Evolutionary conservation across 2,329 filamentous ascomycete genomes (phyloP).

Genomic region (Zelopaecilomyces penicillatus): DNA sequence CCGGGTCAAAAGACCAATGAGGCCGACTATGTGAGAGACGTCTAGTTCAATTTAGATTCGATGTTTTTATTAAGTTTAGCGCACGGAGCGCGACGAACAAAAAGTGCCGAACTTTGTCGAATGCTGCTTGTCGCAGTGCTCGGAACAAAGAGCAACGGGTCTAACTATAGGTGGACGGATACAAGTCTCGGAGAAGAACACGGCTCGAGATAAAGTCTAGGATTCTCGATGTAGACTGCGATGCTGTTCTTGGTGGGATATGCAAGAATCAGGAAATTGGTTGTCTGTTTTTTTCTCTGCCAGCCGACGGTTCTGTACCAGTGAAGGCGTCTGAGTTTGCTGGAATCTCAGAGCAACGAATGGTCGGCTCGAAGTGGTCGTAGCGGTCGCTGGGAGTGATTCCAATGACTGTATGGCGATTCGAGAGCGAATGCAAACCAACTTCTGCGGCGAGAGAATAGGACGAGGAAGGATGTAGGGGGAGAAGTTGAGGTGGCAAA

Average conservation of each 20-base stretch:
- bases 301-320: constrained; percentile 43
- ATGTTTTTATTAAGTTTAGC: constrained; percentile 1
- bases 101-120: neutral
- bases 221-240: no score
- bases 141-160: no score
- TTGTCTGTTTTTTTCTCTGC: constrained; percentile 13
- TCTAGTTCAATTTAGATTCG: neutral
- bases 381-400: constrained; percentile 14
- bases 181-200: no score
- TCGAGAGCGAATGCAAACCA: constrained; percentile 21
- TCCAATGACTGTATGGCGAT: constrained; percentile 3
- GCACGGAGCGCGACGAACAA: constrained; percentile 4
- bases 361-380: constrained; percentile 27
- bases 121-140: no score
- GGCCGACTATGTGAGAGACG: neutral
- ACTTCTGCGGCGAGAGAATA: constrained; percentile 27
- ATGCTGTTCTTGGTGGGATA: no score
- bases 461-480: constrained; percentile 19
- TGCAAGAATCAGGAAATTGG: constrained; percentile 3
- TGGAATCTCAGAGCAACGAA: constrained; percentile 27
- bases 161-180: no score
- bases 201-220: no score
- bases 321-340: constrained; percentile 51
- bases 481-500: neutral
- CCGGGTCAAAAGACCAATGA: constrained; percentile 1